Evolutionary conservation across 1,284 basidiomycete genomes (phyloP).

Genomic region (Phenoliferia sp.): DNA sequence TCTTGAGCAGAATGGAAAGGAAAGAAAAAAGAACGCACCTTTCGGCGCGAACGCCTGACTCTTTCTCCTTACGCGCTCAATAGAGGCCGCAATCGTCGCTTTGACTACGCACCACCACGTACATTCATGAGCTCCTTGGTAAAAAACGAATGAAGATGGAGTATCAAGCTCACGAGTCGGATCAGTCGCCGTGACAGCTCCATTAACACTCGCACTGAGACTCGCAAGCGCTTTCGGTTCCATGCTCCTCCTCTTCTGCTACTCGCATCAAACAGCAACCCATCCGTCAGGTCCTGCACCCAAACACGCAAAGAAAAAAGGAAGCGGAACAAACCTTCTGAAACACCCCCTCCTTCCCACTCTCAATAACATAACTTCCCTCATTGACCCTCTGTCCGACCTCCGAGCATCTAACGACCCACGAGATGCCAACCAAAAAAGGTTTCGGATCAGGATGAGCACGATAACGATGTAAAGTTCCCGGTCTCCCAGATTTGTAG

Average conservation of each 20-base stretch:
- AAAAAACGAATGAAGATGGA: no score
- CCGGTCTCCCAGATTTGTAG: constrained; percentile 76
- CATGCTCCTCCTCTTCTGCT: constrained; percentile 19
- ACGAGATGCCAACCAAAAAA: constrained; percentile 76
- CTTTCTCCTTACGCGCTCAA: constrained; percentile 30
- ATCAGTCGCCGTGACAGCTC: background rate
- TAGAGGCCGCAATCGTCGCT: constrained; percentile 26
- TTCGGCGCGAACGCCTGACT: constrained; percentile 31
- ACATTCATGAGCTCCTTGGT: background rate
- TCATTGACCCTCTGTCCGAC: constrained; percentile 62
- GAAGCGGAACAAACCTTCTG: constrained; percentile 3
- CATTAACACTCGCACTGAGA: background rate
- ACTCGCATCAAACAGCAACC: background rate
- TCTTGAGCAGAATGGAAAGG: background rate
- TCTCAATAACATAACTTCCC: constrained; percentile 59
- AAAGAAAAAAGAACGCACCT: constrained; percentile 11
- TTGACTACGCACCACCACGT: constrained; percentile 7
- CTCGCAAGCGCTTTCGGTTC: constrained; percentile 27
- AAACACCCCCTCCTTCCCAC: constrained; percentile 55
- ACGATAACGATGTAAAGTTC: constrained; percentile 70
- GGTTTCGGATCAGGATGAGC: constrained; percentile 66
- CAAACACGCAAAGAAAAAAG: background rate
- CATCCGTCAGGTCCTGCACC: no score
- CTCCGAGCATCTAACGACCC: constrained; percentile 83
- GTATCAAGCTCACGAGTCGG: constrained; percentile 4